phyloP scores from a whole-genome alignment of 192 early-diverging fungal genomes.

The Rhizophlyctis rosea region DNA sequence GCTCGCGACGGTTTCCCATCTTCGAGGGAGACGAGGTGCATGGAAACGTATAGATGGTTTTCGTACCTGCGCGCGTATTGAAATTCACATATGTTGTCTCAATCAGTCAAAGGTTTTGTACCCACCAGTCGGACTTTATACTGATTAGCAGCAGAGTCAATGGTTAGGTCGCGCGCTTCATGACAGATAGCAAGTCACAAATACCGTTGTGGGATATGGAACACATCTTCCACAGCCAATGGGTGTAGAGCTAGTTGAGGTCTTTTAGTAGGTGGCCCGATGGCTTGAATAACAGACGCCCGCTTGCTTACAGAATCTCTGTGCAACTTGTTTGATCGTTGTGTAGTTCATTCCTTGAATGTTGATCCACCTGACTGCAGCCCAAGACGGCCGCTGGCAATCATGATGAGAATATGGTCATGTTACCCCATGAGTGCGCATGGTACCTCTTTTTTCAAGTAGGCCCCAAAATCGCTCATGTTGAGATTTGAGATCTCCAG shows the following conservation, averaged over 20 bases:
- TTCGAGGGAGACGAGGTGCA: constrained; percentile 23
- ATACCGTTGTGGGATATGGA: constrained; percentile 31
- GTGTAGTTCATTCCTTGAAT: constrained; percentile 20
- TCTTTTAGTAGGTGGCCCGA: background rate
- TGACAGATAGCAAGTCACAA: background rate
- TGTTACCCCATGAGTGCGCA: too few relatives aligned
- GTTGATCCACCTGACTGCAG: constrained; percentile 14
- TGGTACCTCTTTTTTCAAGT: constrained; percentile 2
- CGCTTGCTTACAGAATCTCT: constrained; percentile 16
- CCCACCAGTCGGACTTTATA: constrained; percentile 34
- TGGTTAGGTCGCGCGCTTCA: background rate
- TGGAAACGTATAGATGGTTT: constrained; percentile 30
- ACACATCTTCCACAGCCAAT: constrained; percentile 38
- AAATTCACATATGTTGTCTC: too few relatives aligned
- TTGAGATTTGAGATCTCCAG: background rate
- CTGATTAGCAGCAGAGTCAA: constrained; percentile 9
- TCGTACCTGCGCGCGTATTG: too few relatives aligned
- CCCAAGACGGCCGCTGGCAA: constrained; percentile 5
- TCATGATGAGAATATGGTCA: background rate
- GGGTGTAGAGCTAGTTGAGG: constrained; percentile 24
- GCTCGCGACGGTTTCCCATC: background rate
- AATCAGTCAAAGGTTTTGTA: too few relatives aligned
- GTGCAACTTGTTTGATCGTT: constrained; percentile 3
- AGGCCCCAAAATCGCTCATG: background rate
- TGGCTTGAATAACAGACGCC: too few relatives aligned